Conservation (phyloP, 140 eudicot species). For the Oenanthe javanica region DNA sequence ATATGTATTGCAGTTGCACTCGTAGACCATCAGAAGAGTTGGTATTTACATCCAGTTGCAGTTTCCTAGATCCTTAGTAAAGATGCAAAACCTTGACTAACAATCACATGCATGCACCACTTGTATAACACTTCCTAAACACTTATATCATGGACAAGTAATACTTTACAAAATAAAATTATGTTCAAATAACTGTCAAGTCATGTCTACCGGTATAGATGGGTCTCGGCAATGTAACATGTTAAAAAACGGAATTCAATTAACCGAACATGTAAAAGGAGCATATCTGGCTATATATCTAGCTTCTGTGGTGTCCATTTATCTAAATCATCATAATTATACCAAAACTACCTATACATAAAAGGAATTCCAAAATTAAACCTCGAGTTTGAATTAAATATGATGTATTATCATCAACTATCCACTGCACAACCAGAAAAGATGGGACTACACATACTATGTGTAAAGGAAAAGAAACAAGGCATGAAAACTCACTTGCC, state of each 20-base stretch:
- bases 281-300: neutral
- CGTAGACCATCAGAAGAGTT: neutral
- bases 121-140: neutral
- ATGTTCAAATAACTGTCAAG: neutral
- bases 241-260: neutral
- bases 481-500: slow-evolving; percentile 44
- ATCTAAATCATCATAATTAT: neutral
- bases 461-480: neutral
- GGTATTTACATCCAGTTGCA: neutral
- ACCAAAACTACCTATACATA: neutral
- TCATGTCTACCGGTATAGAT: neutral
- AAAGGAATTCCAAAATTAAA: neutral
- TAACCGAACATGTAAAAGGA: neutral
- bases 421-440: neutral
- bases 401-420: neutral
- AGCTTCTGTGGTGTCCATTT: neutral
- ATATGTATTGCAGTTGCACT: neutral
- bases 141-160: neutral
- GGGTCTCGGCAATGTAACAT: neutral
- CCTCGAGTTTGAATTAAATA: neutral
- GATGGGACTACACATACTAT: neutral
- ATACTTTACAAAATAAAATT: neutral
- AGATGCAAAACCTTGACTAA: neutral
- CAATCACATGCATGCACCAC: neutral
- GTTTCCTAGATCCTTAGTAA: neutral